These are phyloP conservation scores for Penicillium sp. DNA, from an alignment of 2,329 filamentous ascomycete genomes.

Conservation along the genomic window DNA sequence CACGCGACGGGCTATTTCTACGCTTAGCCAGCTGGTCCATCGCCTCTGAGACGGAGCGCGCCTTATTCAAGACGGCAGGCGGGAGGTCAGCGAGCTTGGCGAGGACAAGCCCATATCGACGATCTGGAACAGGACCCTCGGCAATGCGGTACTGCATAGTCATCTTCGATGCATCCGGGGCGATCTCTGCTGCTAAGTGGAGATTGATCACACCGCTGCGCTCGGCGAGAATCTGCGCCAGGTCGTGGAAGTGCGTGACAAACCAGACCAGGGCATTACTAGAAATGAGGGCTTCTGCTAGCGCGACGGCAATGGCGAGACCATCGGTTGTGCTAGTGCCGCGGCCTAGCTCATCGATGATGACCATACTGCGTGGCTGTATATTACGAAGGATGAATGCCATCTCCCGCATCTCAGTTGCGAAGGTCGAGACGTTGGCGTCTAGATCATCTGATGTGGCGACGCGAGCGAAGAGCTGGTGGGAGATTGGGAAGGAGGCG, in stretches of 20 bases:
- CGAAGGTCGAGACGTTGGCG: conserved; percentile 89
- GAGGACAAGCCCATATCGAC: conserved; percentile 81
- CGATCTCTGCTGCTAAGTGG: conserved; percentile 72
- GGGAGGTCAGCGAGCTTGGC: conserved; percentile 76
- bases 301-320: conserved; percentile 81
- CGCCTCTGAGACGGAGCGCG: conserved; percentile 63
- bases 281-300: conserved; percentile 82
- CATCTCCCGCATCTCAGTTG: conserved; percentile 92
- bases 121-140: conserved; percentile 67
- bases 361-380: conserved; percentile 70
- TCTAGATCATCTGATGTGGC: conserved; percentile 86
- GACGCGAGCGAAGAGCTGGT: conserved; percentile 82
- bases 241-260: conserved; percentile 84
- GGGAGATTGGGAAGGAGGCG: conserved; percentile 75
- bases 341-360: conserved; percentile 89
- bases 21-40: conserved; percentile 60
- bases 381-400: conserved; percentile 88
- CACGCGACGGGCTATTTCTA: conserved; percentile 59
- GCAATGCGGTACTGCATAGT: conserved; percentile 85
- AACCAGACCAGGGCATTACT: conserved; percentile 84
- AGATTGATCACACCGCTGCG: conserved; percentile 78
- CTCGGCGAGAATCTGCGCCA: conserved; percentile 72
- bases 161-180: conserved; percentile 60
- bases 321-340: conserved; percentile 89
- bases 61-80: conserved; percentile 63